These are phyloP conservation scores for Henckelia pumila DNA, from an alignment of 257 asterid genomes.

Conservation along the genomic window DNA sequence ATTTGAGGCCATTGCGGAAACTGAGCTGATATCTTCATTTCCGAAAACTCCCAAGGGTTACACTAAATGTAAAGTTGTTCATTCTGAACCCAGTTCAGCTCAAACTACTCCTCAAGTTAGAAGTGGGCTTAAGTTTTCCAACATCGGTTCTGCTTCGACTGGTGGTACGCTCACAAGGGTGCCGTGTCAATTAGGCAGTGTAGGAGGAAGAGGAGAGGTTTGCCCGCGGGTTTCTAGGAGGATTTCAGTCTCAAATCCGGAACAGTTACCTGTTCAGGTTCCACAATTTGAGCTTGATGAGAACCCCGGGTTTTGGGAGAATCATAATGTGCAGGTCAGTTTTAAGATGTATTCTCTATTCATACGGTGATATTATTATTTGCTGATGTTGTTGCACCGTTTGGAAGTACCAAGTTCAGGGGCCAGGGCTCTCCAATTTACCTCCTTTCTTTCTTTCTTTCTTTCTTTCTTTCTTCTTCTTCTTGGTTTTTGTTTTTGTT, in stretches of 20 bases:
- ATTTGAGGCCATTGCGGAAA: conserved; percentile 28
- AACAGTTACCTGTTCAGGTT: conserved; percentile 34
- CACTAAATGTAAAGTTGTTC: conserved; percentile 30
- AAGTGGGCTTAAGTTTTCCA: conserved; percentile 35
- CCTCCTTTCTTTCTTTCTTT: too few relatives aligned
- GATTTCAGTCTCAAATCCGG: conserved; percentile 31
- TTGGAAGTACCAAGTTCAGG: too few relatives aligned
- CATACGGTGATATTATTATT: background rate
- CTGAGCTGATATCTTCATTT: conserved; percentile 28
- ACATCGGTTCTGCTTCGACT: conserved; percentile 27
- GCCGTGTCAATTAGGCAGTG: conserved; percentile 32
- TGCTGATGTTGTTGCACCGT: background rate
- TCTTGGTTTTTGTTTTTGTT: too few relatives aligned
- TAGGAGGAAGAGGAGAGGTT: conserved; percentile 33
- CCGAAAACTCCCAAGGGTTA: conserved; percentile 38
- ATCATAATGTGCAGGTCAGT: conserved; percentile 80
- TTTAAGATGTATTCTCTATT: background rate
- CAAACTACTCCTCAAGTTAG: conserved; percentile 44
- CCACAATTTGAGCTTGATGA: conserved; percentile 60
- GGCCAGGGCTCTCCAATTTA: too few relatives aligned
- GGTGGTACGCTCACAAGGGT: conserved; percentile 30
- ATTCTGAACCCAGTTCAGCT: conserved; percentile 55
- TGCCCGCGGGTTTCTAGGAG: conserved; percentile 42
- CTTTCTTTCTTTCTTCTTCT: too few relatives aligned
- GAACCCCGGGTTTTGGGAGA: conserved; percentile 70